phyloP scores from a whole-genome alignment of 129 eudicot species.

The Deinandra increscens region DNA sequence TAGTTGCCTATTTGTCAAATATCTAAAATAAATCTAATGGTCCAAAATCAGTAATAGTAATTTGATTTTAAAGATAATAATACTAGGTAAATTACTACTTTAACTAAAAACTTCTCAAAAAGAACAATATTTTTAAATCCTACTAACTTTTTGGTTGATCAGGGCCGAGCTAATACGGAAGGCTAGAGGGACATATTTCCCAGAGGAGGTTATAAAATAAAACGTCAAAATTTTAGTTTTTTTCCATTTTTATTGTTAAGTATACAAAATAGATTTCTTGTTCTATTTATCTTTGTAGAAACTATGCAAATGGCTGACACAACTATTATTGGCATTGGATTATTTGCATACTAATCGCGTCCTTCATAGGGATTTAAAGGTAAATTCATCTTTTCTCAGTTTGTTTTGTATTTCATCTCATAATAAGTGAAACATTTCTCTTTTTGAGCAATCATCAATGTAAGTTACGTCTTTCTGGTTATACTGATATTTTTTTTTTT shows the following conservation, averaged over 20 bases:
- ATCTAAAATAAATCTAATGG: not conserved
- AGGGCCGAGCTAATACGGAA: conserved; percentile 73
- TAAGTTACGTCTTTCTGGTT: conserved; percentile 5
- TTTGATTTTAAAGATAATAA: not conserved
- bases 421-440: not conserved
- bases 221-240: not conserved
- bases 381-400: conserved; percentile 16
- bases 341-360: conserved; percentile 94
- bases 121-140: not conserved
- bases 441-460: not conserved
- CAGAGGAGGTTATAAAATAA: conserved; percentile 67
- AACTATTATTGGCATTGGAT: conserved; percentile 81
- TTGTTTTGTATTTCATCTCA: not conserved
- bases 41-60: not conserved
- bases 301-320: conserved; percentile 94
- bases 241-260: not conserved
- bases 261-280: conserved; percentile 8
- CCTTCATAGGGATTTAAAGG: conserved; percentile 95
- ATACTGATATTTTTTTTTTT: not conserved
- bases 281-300: conserved; percentile 44
- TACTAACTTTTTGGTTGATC: conserved; percentile 25
- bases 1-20: conserved; percentile 4
- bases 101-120: not conserved
- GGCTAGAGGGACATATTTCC: conserved; percentile 70
- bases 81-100: not conserved